Conservation (phyloP, 805 yeast species). For the Zygotorulaspora chibaensis region DNA sequence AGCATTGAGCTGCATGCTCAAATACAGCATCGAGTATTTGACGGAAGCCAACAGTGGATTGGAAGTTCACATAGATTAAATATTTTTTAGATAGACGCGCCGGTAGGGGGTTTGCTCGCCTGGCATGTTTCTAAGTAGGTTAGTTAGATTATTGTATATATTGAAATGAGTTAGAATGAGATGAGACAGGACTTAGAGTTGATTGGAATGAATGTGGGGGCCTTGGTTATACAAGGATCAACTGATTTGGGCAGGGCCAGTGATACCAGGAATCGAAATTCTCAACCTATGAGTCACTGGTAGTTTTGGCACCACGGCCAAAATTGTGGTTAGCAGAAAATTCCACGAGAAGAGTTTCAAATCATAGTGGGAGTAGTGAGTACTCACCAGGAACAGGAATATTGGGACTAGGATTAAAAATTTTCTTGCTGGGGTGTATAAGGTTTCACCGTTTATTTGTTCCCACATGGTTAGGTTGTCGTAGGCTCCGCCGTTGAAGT, state of each 20-base stretch:
- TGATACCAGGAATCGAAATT: slow-evolving; percentile 51
- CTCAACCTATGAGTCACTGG: slow-evolving; percentile 78
- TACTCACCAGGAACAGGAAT: slow-evolving; percentile 73
- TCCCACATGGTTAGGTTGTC: slow-evolving; percentile 98
- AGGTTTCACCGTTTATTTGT: slow-evolving; percentile 91
- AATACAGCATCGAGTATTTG: too few relatives aligned
- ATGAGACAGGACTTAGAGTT: neutral
- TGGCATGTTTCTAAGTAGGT: too few relatives aligned
- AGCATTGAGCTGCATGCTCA: too few relatives aligned
- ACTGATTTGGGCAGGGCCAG: slow-evolving; percentile 37
- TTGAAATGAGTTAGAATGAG: neutral
- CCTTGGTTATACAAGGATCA: slow-evolving; percentile 7
- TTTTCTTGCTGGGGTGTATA: slow-evolving; percentile 94
- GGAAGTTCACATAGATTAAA: too few relatives aligned
- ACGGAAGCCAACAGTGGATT: too few relatives aligned
- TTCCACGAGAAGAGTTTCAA: slow-evolving; percentile 73
- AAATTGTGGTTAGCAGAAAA: slow-evolving; percentile 64
- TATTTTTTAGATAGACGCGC: too few relatives aligned
- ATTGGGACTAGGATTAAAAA: slow-evolving; percentile 92
- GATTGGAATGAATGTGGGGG: too few relatives aligned
- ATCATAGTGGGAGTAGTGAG: slow-evolving; percentile 88
- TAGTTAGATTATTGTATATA: too few relatives aligned
- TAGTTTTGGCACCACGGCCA: slow-evolving; percentile 88
- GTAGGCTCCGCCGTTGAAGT: slow-evolving; percentile 93
- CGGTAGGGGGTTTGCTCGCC: too few relatives aligned